These are phyloP conservation scores for Parasitella parasitica DNA, from an alignment of 371 early-diverging fungal species.

Conservation along the genomic window DNA sequence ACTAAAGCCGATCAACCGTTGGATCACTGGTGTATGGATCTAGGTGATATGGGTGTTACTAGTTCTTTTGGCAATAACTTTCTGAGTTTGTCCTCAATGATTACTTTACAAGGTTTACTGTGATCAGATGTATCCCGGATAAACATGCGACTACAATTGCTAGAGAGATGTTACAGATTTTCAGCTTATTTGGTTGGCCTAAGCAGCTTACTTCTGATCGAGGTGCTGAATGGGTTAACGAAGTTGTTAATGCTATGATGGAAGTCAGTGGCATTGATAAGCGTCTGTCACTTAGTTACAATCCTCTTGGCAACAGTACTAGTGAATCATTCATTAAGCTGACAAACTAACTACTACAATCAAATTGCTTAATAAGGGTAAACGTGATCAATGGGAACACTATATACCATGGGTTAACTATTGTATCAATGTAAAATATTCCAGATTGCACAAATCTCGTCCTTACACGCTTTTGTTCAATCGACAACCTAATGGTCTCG, in stretches of 20 bases:
- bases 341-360: background rate
- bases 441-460: background rate
- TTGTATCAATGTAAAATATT: conserved; percentile 2
- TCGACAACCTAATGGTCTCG: background rate
- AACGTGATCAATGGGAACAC: background rate
- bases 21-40: background rate
- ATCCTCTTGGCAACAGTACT: background rate
- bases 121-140: background rate
- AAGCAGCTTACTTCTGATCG: background rate
- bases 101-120: background rate
- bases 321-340: background rate
- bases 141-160: background rate
- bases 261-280: background rate
- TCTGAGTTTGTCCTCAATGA: conserved; percentile 7
- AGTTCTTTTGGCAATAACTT: conserved; percentile 1
- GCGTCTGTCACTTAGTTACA: background rate
- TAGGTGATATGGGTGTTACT: background rate
- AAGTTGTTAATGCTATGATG: background rate
- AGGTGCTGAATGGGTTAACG: background rate
- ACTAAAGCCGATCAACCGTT: background rate
- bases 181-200: conserved; percentile 7
- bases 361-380: background rate
- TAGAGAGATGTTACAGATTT: background rate
- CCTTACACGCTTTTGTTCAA: conserved; percentile 13
- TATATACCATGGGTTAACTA: background rate